Evolutionary conservation across 352 stramenopile species (phyloP).

Genomic region (Pythium vanterpoolii): DNA sequence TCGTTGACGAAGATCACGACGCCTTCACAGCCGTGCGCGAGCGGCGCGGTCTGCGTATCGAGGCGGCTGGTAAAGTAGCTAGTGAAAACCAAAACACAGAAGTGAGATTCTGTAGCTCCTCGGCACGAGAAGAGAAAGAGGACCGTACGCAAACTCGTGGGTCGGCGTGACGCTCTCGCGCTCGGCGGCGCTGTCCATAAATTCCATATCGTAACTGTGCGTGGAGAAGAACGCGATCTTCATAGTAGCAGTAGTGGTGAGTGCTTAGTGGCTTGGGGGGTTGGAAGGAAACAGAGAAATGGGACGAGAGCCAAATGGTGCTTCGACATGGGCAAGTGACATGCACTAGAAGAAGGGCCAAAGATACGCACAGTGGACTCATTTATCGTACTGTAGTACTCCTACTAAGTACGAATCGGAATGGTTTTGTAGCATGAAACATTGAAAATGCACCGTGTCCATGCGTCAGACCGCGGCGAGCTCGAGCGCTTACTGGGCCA

Average conservation of each 20-base stretch:
- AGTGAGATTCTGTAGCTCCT: not conserved
- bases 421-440: not conserved
- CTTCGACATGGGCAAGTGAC: not conserved
- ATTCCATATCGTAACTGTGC: conserved; percentile 70
- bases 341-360: not conserved
- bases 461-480: conserved; percentile 6
- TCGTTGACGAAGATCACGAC: conserved; percentile 89
- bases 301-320: not conserved
- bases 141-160: conserved; percentile 48
- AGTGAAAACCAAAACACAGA: not conserved
- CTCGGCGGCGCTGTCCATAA: conserved; percentile 41
- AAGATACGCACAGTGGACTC: conserved; percentile 9
- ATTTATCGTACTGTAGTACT: not conserved
- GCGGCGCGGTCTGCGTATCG: conserved; percentile 40
- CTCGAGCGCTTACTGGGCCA: conserved; percentile 32
- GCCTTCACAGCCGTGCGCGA: conserved; percentile 54
- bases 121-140: not conserved
- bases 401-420: conserved; percentile 4
- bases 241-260: conserved; percentile 28
- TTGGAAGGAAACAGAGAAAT: conserved; percentile 26
- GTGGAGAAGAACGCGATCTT: conserved; percentile 80
- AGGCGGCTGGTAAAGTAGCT: conserved; percentile 62
- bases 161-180: conserved; percentile 35
- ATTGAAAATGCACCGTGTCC: conserved; percentile 3
- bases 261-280: conserved; percentile 39